Percentiles rank a stretch among this genome's conserved stretches.
These are phyloP conservation scores for Microbotryum intermedium DNA, from an alignment of 1,284 basidiomycete species.

Conservation along the genomic window DNA sequence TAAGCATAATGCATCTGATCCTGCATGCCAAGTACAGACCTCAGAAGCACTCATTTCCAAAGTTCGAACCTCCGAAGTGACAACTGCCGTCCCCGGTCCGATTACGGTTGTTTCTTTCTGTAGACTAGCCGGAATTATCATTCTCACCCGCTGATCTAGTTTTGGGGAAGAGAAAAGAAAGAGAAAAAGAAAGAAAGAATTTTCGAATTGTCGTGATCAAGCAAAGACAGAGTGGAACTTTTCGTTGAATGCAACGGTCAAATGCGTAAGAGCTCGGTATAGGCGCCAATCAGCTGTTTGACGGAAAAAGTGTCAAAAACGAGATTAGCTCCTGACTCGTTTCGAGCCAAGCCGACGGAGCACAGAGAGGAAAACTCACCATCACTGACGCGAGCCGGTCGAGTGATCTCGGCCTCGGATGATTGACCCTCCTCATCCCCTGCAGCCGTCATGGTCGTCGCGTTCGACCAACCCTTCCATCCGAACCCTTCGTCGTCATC, in stretches of 20 bases:
- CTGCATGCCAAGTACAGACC: no score
- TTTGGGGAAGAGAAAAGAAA: no score
- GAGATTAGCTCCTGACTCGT: not conserved
- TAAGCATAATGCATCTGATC: no score
- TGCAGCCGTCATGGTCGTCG: slow-evolving; percentile 28
- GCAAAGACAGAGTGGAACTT: slow-evolving; percentile 52
- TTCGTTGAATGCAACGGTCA: slow-evolving; percentile 48
- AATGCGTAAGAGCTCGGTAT: slow-evolving; percentile 47
- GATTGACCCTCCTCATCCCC: slow-evolving; percentile 29
- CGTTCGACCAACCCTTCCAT: not conserved
- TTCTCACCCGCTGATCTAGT: no score
- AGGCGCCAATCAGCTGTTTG: slow-evolving; percentile 53
- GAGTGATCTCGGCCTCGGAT: slow-evolving; percentile 36
- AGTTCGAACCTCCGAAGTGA: no score
- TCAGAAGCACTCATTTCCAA: no score
- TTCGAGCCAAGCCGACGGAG: not conserved
- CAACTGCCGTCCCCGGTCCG: no score
- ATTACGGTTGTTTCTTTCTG: no score
- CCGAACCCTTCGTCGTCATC: slow-evolving; percentile 29
- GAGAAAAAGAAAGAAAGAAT: not conserved
- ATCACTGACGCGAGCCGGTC: slow-evolving; percentile 32
- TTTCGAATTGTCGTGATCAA: slow-evolving; percentile 26
- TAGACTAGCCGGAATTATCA: no score
- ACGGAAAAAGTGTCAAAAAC: slow-evolving; percentile 42
- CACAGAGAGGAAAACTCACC: slow-evolving; percentile 23